Percentiles rank a stretch among this genome's conserved stretches.
Conservation (phyloP, 208 protist species). For the Strigomonas culicis region DNA sequence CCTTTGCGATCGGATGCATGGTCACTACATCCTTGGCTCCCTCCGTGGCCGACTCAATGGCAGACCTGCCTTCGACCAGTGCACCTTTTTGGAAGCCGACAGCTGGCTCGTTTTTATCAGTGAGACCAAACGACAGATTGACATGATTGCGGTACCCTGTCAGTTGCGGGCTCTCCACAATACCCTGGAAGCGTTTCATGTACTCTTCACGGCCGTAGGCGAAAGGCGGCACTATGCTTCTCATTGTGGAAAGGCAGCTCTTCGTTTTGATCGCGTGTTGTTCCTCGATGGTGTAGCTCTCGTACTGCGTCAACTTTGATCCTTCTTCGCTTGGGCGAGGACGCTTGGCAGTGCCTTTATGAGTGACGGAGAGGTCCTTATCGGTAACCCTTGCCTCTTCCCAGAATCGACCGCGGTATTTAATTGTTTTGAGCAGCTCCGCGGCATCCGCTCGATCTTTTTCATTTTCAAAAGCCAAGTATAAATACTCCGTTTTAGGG, state of each 20-base stretch:
- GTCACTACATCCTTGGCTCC: slow-evolving; percentile 44
- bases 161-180: slow-evolving; percentile 65
- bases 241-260: slow-evolving; percentile 71
- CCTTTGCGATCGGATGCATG: slow-evolving; percentile 59
- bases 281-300: slow-evolving; percentile 58
- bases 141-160: slow-evolving; percentile 93
- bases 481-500: slow-evolving; percentile 61
- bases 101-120: slow-evolving; percentile 37
- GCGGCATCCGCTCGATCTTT: slow-evolving; percentile 47
- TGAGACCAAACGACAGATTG: slow-evolving; percentile 83
- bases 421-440: slow-evolving; percentile 38
- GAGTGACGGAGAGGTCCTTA: slow-evolving; percentile 62
- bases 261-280: slow-evolving; percentile 71
- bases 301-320: slow-evolving; percentile 74
- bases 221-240: slow-evolving; percentile 26
- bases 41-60: slow-evolving; percentile 53
- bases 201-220: slow-evolving; percentile 32
- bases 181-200: slow-evolving; percentile 41
- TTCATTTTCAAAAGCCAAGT: slow-evolving; percentile 73
- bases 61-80: slow-evolving; percentile 64
- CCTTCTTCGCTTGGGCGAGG: slow-evolving; percentile 24
- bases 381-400: slow-evolving; percentile 40
- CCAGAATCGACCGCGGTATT: slow-evolving; percentile 57
- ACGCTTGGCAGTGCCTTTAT: slow-evolving; percentile 73
- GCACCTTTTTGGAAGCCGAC: slow-evolving; percentile 72